Base-by-base conservation (phyloP, 352 stramenopile species). In the Phytopythium oedochilum region DNA sequence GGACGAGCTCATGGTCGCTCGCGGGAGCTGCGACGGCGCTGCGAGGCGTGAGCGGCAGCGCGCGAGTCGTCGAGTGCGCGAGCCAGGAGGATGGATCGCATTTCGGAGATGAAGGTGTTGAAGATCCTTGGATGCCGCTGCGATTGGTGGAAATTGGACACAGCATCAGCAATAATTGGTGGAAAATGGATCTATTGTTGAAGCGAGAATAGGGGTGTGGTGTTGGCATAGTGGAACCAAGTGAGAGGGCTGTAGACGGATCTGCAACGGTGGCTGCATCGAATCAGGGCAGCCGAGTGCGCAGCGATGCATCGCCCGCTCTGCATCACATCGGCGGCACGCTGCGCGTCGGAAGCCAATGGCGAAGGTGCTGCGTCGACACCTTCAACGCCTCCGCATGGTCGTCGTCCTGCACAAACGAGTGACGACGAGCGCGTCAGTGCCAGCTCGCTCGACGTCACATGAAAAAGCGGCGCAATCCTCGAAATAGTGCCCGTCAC, bases 1-100 rank as follows among this genome's bases (percentile, higher is more conserved):
- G 10, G 40, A 46, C 61, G 76, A 79, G 38, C 50, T 66, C 59
- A 65, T 75, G 46, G 57, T 32, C 29, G 9, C n/a, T n/a, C n/a
- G n/a, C n/a, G n/a, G n/a, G n/a, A n/a, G n/a, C n/a, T n/a, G n/a
- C n/a, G n/a, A n/a, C n/a, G n/a, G n/a, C n/a, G n/a, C n/a, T n/a
- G n/a, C 22, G 42, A 15, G 22, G 22, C 3, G 22, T 32, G 42
- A 7, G 42, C 2, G 23, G 22, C n/a, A 31, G 42, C 26, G 44
- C 15, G 44, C 44, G 26, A 51, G 10, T 38, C 17, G 44, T 3
- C 44, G 46, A 53, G 46, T 38, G 46, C 38, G 25, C 25, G n/a
- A n/a, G n/a, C n/a, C n/a, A n/a, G n/a, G 45, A 32, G 28, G 26
- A 39, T 39, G 18, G 26, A 25, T 39, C 18, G 45, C 25, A 14